phyloP scores from a whole-genome alignment of 2,329 filamentous ascomycete species.

The Paradendryphiella salina region DNA sequence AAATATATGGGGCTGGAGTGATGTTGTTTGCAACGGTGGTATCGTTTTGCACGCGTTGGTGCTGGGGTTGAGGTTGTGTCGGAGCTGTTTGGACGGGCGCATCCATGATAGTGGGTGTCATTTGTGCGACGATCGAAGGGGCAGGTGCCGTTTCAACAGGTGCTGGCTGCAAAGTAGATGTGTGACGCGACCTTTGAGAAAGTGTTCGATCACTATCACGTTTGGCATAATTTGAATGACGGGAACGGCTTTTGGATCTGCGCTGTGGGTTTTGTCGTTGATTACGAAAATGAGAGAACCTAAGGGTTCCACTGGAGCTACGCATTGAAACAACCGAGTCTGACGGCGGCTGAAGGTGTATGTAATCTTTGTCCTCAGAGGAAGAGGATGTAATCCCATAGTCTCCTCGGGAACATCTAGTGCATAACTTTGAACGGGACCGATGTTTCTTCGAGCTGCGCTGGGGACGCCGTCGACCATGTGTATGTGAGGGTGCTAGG shows the following conservation, averaged over 20 bases:
- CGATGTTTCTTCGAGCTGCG: background rate
- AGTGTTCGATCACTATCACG: conserved; percentile 2
- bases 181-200: background rate
- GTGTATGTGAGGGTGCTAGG: background rate
- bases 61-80: background rate
- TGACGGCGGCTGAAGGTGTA: conserved; percentile 5
- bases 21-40: conserved; percentile 1
- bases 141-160: background rate
- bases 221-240: conserved; percentile 1
- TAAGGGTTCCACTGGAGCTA: conserved; percentile 18
- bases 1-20: conserved; percentile 15
- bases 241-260: conserved; percentile 1
- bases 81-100: background rate
- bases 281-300: conserved; percentile 15
- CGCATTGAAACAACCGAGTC: conserved; percentile 12
- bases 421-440: conserved; percentile 6
- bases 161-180: background rate
- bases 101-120: conserved; percentile 10
- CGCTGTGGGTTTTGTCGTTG: background rate
- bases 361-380: conserved; percentile 15
- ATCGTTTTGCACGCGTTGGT: conserved; percentile 1
- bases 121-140: background rate
- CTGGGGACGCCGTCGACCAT: background rate
- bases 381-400: conserved; percentile 5
- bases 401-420: background rate